Evolutionary conservation across 176 grass and related monocot genomes (phyloP).

Genomic region (Puya raimondii): DNA sequence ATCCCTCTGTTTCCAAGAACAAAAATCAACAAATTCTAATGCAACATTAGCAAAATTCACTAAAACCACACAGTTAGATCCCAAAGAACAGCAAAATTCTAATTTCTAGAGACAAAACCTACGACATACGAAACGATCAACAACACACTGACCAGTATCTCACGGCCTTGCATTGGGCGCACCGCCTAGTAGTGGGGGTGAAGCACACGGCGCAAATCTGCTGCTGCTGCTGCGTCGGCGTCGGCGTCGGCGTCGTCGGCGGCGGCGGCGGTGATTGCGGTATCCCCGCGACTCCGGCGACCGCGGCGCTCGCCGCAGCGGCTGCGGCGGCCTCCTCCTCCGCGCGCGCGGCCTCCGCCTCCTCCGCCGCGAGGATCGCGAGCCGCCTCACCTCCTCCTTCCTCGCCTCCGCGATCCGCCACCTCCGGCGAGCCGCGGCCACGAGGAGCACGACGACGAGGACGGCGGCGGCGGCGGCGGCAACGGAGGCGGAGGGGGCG

Average conservation of each 20-base stretch:
- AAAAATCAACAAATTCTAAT: not conserved
- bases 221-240: not conserved
- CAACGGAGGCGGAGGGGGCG: not conserved
- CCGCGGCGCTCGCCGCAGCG: not conserved
- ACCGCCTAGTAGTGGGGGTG: constrained; percentile 18
- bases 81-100: not conserved
- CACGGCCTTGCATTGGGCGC: constrained; percentile 22
- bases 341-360: not conserved
- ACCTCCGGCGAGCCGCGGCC: not conserved
- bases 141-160: constrained; percentile 16
- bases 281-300: not conserved
- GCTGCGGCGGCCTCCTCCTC: constrained; percentile 7
- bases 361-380: constrained; percentile 15
- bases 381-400: constrained; percentile 22
- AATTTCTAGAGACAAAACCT: not conserved
- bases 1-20: not conserved
- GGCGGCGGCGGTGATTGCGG: not conserved
- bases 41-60: not conserved
- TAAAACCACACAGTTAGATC: not conserved
- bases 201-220: constrained; percentile 10
- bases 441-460: constrained; percentile 3
- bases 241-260: not conserved
- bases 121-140: not conserved
- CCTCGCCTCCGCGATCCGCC: constrained; percentile 15
- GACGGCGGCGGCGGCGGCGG: not conserved